Evolutionary conservation across 2,329 filamentous ascomycete species (phyloP), one percentile per base, ranked within the genome.

Genomic region (Dactylellina leptospora): DNA sequence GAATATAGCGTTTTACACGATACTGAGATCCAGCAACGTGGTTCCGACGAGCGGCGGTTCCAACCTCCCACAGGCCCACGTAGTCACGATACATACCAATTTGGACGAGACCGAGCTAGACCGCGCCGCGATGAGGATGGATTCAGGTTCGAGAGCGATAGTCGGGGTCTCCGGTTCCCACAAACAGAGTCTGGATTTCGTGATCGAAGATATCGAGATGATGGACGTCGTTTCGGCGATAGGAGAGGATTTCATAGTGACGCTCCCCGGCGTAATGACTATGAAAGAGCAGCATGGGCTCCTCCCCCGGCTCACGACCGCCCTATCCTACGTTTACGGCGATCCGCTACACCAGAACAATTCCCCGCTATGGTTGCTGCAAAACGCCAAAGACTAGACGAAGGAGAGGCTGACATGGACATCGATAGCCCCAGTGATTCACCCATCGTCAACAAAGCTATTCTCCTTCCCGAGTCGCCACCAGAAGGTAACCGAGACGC

Each of bases 281-380:
- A 74, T 18, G 75, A 77, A 42, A 59, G 66, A n/a, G 38, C 74
- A 62, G 20, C 75, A 70, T 74, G 58, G 60, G 40, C 62, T 30
- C 66, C 66, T 3, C 53, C 42, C 6, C 66, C 66, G 2, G 66
- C 66, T 13, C 66, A 71, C 25, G 66, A 71, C 13, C 66, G 66
- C 11, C 66, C 66, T 18, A 51, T 71, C n/a, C 20, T 71, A 13
- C 66, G 55, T 25, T 6, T 71, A n/a, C 40, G 51, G 23, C 53
- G 66, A 25, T 61, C 66, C 42, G 58, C 66, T 30, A 71, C 66
- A 4, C 74, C 51, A 33, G 68, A 59, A 50, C 74, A 50, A 59
- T 73, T 50, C 27, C 56, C 72, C 11, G 70, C 40, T 58, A 75
- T 70, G 69, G 60, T 45, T 16, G 69, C 69, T 9, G 61, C 59